Evolutionary conservation across 768 basidiomycete genomes (phyloP).

Genomic region (Sarcodon sp.): DNA sequence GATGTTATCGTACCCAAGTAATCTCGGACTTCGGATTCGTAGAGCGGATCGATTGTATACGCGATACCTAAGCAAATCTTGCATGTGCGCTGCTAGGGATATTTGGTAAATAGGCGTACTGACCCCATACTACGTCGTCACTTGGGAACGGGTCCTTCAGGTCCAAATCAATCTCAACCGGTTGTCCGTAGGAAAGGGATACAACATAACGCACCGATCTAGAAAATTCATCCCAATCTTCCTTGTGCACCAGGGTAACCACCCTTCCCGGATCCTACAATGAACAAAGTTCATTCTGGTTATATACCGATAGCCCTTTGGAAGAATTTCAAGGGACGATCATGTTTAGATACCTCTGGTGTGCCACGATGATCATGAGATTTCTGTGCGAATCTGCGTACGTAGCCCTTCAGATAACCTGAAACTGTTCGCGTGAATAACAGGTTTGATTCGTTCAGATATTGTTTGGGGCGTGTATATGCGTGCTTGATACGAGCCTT

Average conservation of each 20-base stretch:
- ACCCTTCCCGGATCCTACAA: conserved; percentile 75
- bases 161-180: conserved; percentile 9
- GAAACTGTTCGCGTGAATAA: conserved; percentile 27
- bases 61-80: conserved; percentile 49
- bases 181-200: not conserved
- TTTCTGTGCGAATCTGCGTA: conserved; percentile 80
- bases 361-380: conserved; percentile 93
- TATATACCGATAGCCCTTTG: not conserved
- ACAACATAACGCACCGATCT: conserved; percentile 34
- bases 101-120: conserved; percentile 6
- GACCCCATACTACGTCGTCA: conserved; percentile 81
- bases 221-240: conserved; percentile 77
- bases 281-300: not conserved
- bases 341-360: conserved; percentile 39
- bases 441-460: no score
- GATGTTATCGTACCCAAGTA: conserved; percentile 52
- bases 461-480: not conserved
- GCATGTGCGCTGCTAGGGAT: not conserved
- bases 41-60: conserved; percentile 74
- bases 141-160: conserved; percentile 53
- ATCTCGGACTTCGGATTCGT: conserved; percentile 64
- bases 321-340: not conserved
- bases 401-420: conserved; percentile 85
- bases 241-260: conserved; percentile 79
- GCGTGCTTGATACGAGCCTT: conserved; percentile 30